Percentiles rank a stretch among this genome's conserved stretches.
Evolutionary conservation across 106 monocot species (phyloP).

Genomic region (Xerophyta viscosa): DNA sequence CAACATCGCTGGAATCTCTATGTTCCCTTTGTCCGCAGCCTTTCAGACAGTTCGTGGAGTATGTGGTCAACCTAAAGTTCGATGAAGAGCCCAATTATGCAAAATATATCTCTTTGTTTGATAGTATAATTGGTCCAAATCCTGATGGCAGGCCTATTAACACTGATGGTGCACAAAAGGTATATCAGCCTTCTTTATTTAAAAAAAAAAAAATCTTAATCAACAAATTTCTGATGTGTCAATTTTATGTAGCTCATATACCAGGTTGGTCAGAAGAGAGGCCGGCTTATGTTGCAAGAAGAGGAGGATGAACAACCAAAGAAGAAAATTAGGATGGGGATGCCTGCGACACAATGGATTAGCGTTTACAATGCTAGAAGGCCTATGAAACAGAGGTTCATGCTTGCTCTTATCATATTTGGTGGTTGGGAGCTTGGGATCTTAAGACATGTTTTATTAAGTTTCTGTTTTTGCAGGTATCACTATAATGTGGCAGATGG

Average conservation of each 20-base stretch:
- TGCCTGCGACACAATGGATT: constrained; percentile 95
- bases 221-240: constrained; percentile 18
- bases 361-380: constrained; percentile 77
- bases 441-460: neutral
- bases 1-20: constrained; percentile 62
- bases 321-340: constrained; percentile 80
- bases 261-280: constrained; percentile 93
- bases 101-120: constrained; percentile 77
- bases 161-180: constrained; percentile 92
- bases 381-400: constrained; percentile 93
- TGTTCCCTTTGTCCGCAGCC: constrained; percentile 76
- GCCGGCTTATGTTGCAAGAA: constrained; percentile 52
- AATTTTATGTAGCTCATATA: constrained; percentile 39
- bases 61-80: constrained; percentile 84
- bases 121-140: constrained; percentile 70
- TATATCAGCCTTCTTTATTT: constrained; percentile 10
- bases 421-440: neutral
- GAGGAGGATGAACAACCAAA: constrained; percentile 87
- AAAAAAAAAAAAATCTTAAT: neutral
- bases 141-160: constrained; percentile 75
- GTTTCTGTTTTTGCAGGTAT: constrained; percentile 44
- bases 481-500: constrained; percentile 90
- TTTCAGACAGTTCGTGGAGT: constrained; percentile 72
- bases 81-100: constrained; percentile 96
- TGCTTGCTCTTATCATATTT: neutral